These are phyloP conservation scores for Phaeosphaeriaceae sp. DNA, from an alignment of 2,329 filamentous ascomycete genomes.

Conservation along the genomic window DNA sequence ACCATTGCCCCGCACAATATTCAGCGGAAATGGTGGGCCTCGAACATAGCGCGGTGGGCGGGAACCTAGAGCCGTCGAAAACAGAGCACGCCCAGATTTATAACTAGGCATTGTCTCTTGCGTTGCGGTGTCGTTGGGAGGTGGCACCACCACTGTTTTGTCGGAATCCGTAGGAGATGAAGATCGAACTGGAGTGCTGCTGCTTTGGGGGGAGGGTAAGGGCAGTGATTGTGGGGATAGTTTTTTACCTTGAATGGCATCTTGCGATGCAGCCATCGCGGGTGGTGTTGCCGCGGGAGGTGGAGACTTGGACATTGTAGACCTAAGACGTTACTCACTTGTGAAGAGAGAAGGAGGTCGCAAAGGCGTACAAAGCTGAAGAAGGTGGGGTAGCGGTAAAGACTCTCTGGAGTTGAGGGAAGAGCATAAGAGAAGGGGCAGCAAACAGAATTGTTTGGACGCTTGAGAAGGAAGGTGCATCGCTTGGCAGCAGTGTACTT, in stretches of 20 bases:
- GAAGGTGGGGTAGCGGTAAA: neutral
- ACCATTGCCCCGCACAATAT: conserved; percentile 34
- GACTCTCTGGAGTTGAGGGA: too few species aligned
- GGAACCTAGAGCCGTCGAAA: conserved; percentile 38
- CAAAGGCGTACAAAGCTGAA: conserved; percentile 1
- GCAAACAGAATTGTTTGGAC: neutral
- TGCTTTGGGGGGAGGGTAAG: neutral
- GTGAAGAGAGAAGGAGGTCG: neutral
- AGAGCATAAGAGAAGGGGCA: neutral
- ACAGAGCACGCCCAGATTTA: conserved; percentile 23
- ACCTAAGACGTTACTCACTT: too few species aligned
- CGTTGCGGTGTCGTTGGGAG: neutral
- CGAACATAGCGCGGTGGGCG: conserved; percentile 19
- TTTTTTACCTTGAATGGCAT: neutral
- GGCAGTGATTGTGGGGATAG: conserved; percentile 7
- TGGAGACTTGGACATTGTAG: too few species aligned
- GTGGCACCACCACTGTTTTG: conserved; percentile 9
- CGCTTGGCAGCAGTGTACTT: conserved; percentile 3
- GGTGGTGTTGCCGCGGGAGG: too few species aligned
- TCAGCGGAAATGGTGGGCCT: conserved; percentile 21
- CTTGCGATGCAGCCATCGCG: too few species aligned
- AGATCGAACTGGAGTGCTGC: neutral
- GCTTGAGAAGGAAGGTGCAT: conserved; percentile 9
- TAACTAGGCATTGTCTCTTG: neutral
- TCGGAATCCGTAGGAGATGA: conserved; percentile 4